Evolutionary conservation across 176 grass and related monocot genomes (phyloP).

Genomic region (Pontederia crassipes): DNA sequence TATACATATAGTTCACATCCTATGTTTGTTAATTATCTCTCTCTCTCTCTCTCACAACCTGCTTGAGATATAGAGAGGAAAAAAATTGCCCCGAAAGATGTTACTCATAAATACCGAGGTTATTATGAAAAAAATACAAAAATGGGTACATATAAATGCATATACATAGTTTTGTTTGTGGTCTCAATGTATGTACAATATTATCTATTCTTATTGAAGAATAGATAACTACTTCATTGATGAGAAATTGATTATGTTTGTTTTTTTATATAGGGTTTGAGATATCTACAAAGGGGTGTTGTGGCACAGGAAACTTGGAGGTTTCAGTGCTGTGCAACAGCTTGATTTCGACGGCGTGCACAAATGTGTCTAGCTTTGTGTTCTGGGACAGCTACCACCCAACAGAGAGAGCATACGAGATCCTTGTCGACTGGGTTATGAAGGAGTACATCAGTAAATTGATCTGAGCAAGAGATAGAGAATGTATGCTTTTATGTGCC

Average conservation of each 20-base stretch:
- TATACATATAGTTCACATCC: no score
- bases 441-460: not conserved
- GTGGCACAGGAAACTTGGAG: conserved; percentile 8
- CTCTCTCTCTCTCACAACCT: no score
- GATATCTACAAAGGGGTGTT: conserved; percentile 1
- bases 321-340: conserved; percentile 17
- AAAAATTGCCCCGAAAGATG: no score
- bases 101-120: no score
- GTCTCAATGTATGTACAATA: no score
- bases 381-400: conserved; percentile 56
- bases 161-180: no score
- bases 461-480: not conserved
- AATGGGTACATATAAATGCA: no score
- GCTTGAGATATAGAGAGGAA: no score
- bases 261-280: conserved; percentile 1
- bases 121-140: no score
- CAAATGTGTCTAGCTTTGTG: conserved; percentile 30
- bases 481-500: no score
- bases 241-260: not conserved
- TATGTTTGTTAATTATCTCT: no score
- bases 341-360: conserved; percentile 18
- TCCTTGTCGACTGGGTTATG: conserved; percentile 23
- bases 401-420: conserved; percentile 27
- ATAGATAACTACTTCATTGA: not conserved
- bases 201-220: no score